phyloP scores from a whole-genome alignment of 345 rosid species.

The Trapa bicornis region DNA sequence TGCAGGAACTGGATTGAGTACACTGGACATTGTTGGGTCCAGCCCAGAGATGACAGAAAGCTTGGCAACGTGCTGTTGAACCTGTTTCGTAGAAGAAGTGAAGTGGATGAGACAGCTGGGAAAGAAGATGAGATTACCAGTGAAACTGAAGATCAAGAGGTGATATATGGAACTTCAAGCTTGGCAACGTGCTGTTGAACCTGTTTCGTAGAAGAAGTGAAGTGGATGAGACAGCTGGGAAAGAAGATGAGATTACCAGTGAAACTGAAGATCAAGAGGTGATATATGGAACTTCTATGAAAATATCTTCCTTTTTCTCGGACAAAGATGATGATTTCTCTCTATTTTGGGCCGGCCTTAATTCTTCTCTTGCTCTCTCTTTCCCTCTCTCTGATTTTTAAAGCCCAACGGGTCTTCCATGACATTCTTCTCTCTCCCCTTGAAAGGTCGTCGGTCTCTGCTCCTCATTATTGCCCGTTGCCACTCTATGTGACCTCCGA shows the following conservation, averaged over 20 bases:
- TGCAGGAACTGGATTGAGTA: conserved; percentile 43
- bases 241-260: background rate
- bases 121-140: background rate
- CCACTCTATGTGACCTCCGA: background rate
- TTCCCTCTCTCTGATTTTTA: background rate
- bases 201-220: background rate
- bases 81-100: background rate
- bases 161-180: too few species aligned
- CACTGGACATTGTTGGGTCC: conserved; percentile 33
- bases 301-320: background rate
- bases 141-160: background rate
- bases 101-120: background rate
- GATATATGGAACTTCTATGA: background rate
- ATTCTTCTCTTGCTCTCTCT: background rate
- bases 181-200: background rate
- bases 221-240: background rate
- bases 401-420: too few species aligned
- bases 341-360: too few species aligned
- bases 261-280: background rate
- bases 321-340: background rate
- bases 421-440: background rate
- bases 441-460: background rate
- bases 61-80: background rate
- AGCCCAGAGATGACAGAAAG: too few species aligned
- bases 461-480: background rate